Evolutionary conservation across 2,329 filamentous ascomycete species (phyloP).

Genomic region (Fusarium nematophilum): DNA sequence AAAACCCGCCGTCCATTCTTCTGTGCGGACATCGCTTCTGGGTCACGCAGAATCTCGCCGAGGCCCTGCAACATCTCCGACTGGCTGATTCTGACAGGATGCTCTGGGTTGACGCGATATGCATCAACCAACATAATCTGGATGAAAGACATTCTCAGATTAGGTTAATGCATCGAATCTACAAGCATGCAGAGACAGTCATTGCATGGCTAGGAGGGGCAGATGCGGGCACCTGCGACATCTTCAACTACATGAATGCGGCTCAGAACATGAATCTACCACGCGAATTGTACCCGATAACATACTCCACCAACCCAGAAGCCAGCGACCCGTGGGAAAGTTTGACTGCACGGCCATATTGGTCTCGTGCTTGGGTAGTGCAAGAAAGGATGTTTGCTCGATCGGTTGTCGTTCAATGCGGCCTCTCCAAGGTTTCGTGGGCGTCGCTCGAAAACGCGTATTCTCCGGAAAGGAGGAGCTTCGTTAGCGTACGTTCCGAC

Average conservation of each 20-base stretch:
- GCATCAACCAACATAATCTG: not conserved
- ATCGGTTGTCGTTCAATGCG: not conserved
- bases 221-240: not conserved
- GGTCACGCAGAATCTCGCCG: not conserved
- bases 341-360: not conserved
- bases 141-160: not conserved
- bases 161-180: not conserved
- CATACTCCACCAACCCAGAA: no score
- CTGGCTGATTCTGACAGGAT: not conserved
- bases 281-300: no score
- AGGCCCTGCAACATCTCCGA: not conserved
- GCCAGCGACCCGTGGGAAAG: no score
- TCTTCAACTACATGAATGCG: not conserved
- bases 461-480: not conserved
- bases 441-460: not conserved
- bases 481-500: not conserved
- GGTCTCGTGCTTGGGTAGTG: not conserved
- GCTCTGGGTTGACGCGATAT: no score
- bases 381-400: not conserved
- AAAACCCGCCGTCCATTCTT: not conserved
- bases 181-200: not conserved
- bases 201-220: not conserved
- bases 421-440: not conserved
- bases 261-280: not conserved
- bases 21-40: not conserved